phyloP scores from a whole-genome alignment of 345 rosid genomes.

The Litchi chinensis region DNA sequence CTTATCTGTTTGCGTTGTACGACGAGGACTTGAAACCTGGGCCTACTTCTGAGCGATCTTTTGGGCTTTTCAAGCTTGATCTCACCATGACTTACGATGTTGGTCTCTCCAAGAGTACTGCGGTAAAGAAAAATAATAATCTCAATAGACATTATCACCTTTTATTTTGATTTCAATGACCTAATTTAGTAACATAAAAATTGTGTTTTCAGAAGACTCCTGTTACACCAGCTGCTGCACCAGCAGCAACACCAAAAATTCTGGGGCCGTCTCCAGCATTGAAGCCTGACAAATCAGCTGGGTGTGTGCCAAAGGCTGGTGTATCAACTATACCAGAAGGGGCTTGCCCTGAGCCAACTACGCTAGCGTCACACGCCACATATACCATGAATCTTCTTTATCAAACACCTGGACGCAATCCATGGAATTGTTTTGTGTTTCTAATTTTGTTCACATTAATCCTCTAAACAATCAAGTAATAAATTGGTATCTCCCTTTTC shows the following conservation, averaged over 20 bases:
- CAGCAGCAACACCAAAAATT: constrained; percentile 29
- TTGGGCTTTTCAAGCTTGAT: constrained; percentile 79
- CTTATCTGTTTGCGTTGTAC: constrained; percentile 80
- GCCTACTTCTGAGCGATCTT: constrained; percentile 63
- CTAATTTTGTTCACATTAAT: neutral
- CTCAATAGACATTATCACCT: neutral
- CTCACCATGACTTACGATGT: constrained; percentile 71
- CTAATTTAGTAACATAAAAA: neutral
- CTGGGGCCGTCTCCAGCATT: constrained; percentile 32
- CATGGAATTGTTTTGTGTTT: constrained; percentile 43
- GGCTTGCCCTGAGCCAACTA: constrained; percentile 76
- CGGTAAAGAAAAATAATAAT: constrained; percentile 30
- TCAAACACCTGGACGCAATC: constrained; percentile 48
- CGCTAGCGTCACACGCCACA: constrained; percentile 71
- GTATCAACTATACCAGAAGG: constrained; percentile 77
- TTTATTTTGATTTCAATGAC: neutral
- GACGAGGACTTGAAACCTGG: constrained; percentile 94
- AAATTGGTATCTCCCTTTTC: no score
- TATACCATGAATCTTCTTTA: constrained; percentile 86
- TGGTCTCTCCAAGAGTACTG: constrained; percentile 60
- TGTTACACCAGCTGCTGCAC: constrained; percentile 2
- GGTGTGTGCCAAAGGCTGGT: constrained; percentile 73
- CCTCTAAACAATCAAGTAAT: neutral
- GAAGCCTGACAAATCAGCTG: constrained; percentile 40
- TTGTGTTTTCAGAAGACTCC: constrained; percentile 19